phyloP scores from a whole-genome alignment of 2,329 filamentous ascomycete genomes.

The Calycina herbarum region DNA sequence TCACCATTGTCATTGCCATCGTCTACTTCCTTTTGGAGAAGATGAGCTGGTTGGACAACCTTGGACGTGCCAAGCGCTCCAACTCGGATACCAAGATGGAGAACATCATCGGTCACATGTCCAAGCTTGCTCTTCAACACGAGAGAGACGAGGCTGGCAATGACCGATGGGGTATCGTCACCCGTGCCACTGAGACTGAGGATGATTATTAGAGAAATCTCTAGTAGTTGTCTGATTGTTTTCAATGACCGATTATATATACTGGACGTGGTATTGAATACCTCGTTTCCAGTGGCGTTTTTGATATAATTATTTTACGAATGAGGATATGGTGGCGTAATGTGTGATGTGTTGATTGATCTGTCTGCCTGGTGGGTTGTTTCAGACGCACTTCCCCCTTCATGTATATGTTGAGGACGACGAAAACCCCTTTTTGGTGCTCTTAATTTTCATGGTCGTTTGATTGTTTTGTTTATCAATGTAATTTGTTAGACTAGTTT shows the following conservation, averaged over 20 bases:
- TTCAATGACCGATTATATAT: not conserved
- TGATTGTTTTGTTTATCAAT: not conserved
- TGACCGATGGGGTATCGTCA: constrained; percentile 31
- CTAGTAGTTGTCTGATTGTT: constrained; percentile 1
- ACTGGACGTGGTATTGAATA: not conserved
- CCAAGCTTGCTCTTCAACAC: constrained; percentile 63
- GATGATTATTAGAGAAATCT: constrained; percentile 35
- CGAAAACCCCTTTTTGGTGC: no score
- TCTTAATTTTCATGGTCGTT: constrained; percentile 1
- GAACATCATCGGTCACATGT: constrained; percentile 64
- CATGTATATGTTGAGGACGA: constrained; percentile 4
- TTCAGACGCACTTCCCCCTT: not conserved
- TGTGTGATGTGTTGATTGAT: not conserved
- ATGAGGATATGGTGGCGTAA: constrained; percentile 2
- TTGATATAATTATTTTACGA: not conserved
- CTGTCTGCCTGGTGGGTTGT: not conserved
- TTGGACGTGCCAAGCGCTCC: constrained; percentile 62
- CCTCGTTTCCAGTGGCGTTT: not conserved
- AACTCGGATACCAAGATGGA: constrained; percentile 63
- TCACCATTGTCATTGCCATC: constrained; percentile 65
- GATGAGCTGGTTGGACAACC: constrained; percentile 58
- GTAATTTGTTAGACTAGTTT: constrained; percentile 4
- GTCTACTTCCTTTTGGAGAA: constrained; percentile 63
- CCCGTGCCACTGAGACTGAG: constrained; percentile 35
- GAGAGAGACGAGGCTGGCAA: constrained; percentile 49